Evolutionary conservation across 148 eudicot genomes (phyloP).

Genomic region (Vaccinium myrtillus): DNA sequence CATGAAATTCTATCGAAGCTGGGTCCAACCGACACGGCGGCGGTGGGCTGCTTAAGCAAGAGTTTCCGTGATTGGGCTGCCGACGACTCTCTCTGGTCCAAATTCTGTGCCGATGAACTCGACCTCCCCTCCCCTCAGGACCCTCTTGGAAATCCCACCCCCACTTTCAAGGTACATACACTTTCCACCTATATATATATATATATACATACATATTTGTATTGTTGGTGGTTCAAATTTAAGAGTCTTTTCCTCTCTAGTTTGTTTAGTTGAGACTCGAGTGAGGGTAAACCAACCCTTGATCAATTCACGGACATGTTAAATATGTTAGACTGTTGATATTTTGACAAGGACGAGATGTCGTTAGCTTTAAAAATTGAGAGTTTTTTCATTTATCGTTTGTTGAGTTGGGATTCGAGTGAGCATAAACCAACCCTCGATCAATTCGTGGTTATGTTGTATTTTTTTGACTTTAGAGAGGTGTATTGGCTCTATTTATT

Average conservation of each 20-base stretch:
- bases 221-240: neutral
- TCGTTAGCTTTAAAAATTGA: neutral
- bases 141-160: conserved; percentile 49
- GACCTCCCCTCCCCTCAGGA: conserved; percentile 53
- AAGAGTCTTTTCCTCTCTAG: neutral
- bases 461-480: neutral
- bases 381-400: neutral
- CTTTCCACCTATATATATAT: neutral
- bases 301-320: neutral
- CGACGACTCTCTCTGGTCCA: conserved; percentile 66
- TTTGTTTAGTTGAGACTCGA: neutral
- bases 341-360: too few relatives aligned
- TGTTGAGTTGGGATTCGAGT: neutral
- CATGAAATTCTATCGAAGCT: conserved; percentile 57
- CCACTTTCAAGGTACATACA: conserved; percentile 55
- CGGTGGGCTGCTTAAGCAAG: conserved; percentile 43
- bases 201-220: neutral
- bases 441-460: neutral
- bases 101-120: conserved; percentile 52
- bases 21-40: conserved; percentile 50
- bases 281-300: neutral
- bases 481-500: neutral
- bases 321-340: neutral
- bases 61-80: conserved; percentile 50
- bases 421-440: neutral